phyloP scores from a whole-genome alignment of 2,329 filamentous ascomycete genomes.

The Alternaria dauci region DNA sequence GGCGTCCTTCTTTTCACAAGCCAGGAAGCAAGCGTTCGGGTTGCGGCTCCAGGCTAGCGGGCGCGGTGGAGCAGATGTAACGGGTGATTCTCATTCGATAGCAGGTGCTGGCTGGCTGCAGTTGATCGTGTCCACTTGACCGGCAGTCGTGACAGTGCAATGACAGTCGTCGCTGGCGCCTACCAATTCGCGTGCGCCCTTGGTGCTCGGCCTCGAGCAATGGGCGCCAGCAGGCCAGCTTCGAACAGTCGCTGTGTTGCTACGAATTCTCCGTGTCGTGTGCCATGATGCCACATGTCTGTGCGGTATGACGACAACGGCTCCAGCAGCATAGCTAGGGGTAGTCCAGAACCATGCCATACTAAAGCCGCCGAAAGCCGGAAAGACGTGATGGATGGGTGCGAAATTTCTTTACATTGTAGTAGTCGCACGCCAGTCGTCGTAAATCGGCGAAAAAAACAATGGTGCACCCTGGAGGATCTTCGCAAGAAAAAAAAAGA shows the following conservation, averaged over 20 bases:
- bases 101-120: conserved; percentile 29
- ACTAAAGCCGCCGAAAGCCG: conserved; percentile 42
- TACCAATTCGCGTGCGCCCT: conserved; percentile 12
- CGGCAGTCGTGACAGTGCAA: conserved; percentile 19
- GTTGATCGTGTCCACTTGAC: conserved; percentile 37
- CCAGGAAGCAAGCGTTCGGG: conserved; percentile 28
- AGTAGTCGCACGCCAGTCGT: conserved; percentile 18
- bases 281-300: conserved; percentile 31
- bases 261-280: conserved; percentile 31
- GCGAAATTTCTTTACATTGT: conserved; percentile 22
- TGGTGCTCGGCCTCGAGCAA: conserved; percentile 10
- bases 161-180: conserved; percentile 5
- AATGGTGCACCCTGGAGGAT: conserved; percentile 14
- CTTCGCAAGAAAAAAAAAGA: conserved; percentile 12
- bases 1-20: conserved; percentile 42
- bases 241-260: conserved; percentile 2
- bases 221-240: conserved; percentile 9
- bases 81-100: conserved; percentile 36
- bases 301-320: conserved; percentile 37
- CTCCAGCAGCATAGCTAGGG: conserved; percentile 10
- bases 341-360: conserved; percentile 21
- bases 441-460: conserved; percentile 28
- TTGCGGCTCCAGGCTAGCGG: conserved; percentile 37
- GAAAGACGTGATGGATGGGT: conserved; percentile 26
- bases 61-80: conserved; percentile 38